Conservation (phyloP, 768 basidiomycete species). For the Paxillus ammoniavirescens region DNA sequence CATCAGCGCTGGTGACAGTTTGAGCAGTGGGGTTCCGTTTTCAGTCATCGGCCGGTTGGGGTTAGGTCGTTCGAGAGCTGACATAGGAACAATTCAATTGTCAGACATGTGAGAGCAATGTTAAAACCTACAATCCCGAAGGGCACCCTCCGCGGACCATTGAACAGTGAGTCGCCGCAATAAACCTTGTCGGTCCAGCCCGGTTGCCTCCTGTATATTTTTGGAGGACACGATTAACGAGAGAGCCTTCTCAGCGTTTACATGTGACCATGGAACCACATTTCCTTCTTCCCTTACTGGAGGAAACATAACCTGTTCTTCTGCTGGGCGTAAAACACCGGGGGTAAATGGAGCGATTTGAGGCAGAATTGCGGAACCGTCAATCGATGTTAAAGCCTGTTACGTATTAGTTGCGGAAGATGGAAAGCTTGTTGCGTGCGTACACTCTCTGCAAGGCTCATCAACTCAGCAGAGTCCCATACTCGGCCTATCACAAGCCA, state of each 20-base stretch:
- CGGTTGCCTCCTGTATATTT: constrained; percentile 61
- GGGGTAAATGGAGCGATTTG: constrained; percentile 33
- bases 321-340: constrained; percentile 44
- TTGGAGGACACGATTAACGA: constrained; percentile 50
- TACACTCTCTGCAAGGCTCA: constrained; percentile 56
- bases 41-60: constrained; percentile 65
- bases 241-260: constrained; percentile 57
- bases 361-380: constrained; percentile 38
- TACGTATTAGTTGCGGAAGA: constrained; percentile 5
- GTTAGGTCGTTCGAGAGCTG: constrained; percentile 56
- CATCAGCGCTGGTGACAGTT: constrained; percentile 85
- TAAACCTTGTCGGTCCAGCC: constrained; percentile 57
- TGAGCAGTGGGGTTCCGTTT: constrained; percentile 70
- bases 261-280: constrained; percentile 31
- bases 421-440: constrained; percentile 13
- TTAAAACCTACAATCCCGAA: constrained; percentile 66
- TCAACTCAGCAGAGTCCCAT: constrained; percentile 64
- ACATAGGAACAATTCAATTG: constrained; percentile 4
- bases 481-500: constrained; percentile 70
- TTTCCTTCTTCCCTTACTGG: constrained; percentile 21
- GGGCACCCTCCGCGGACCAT: constrained; percentile 77
- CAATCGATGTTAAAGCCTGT: constrained; percentile 48
- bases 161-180: constrained; percentile 49
- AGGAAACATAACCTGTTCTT: constrained; percentile 43
- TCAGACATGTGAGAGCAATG: constrained; percentile 7